Evolutionary conservation across 371 early-diverging fungal genomes (phyloP), one percentile per base, ranked within the genome.

Genomic region (Rhizopus delemar): DNA sequence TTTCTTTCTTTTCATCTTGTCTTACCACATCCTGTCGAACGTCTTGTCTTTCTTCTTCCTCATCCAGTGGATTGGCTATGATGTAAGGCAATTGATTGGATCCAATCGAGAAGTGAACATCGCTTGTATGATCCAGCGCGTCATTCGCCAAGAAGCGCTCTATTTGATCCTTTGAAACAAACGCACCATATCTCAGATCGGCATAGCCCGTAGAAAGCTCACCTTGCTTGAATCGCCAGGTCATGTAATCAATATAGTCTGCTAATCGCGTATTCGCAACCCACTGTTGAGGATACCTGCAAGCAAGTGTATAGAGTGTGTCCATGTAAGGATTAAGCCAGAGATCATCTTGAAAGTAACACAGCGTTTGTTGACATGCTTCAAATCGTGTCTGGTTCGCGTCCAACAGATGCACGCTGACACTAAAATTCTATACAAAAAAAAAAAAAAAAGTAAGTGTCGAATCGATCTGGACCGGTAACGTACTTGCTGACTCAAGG

Each of bases 321-420:
- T 86, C 86, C 73, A 86, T 63, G 53, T 82, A 84, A 5, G 77
- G 59, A 63, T 86, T 86, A 31, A 86, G 66, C 77, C 80, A 84
- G 48, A 76, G 69, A 59, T 85, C 84, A 52, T 86, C 87, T 65
- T 86, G 87, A 43, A 84, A 82, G 52, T 86, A 86, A 53, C 87
- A 86, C 60, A 75, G 65, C 43, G 74, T 63, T 46, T 76, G 78
- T 15, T 66, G 69, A 58, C 86, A 86, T 6, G 68, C 60, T 22
- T 53, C 55, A 52, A 71, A 75, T 33, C 15, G 12, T 43, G 43
- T 43, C 29, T 66, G 61, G 8, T 62, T 53, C 55, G 54, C 2
- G 6, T 11, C 36, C 36, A 36, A 6, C 11, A 36, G 36, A 36
- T 36, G 8, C 36, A 8, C 6, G 51, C 48, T 43, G 36, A 15